These are phyloP conservation scores for Panicum hallii DNA, from an alignment of 202 grass and related monocot genomes.

Conservation along the genomic window DNA sequence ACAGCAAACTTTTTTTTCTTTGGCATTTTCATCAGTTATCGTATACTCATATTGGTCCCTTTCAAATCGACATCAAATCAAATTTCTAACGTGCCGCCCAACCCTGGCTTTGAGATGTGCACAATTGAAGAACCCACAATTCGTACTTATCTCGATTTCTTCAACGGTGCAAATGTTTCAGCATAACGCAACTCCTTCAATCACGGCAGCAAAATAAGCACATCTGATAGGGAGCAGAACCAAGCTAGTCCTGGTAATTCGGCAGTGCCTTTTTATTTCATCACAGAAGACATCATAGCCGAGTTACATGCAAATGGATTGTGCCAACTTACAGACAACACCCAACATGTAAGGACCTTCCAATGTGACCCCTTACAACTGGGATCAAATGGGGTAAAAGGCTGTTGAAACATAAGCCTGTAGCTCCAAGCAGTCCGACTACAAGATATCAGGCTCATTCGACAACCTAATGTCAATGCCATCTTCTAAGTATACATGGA, in stretches of 20 bases:
- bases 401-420: constrained; percentile 1
- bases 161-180: not conserved
- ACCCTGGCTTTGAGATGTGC: not conserved
- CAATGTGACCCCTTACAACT: constrained; percentile 39
- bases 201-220: not conserved
- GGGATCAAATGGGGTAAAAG: constrained; percentile 29
- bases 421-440: constrained; percentile 29
- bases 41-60: not conserved
- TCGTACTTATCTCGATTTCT: too few species aligned
- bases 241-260: not conserved
- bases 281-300: not conserved
- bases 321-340: constrained; percentile 31
- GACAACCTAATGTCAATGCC: constrained; percentile 38
- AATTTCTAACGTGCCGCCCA: not conserved
- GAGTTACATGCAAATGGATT: constrained; percentile 30
- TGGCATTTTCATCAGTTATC: not conserved
- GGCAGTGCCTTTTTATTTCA: constrained; percentile 26
- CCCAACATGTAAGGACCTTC: constrained; percentile 32
- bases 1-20: not conserved
- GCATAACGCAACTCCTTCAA: not conserved
- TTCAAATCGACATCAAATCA: not conserved
- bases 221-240: not conserved
- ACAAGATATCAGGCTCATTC: constrained; percentile 14
- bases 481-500: not conserved
- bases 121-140: not conserved